phyloP scores from a whole-genome alignment of 2,329 filamentous ascomycete genomes.

The Colletotrichum noveboracense region DNA sequence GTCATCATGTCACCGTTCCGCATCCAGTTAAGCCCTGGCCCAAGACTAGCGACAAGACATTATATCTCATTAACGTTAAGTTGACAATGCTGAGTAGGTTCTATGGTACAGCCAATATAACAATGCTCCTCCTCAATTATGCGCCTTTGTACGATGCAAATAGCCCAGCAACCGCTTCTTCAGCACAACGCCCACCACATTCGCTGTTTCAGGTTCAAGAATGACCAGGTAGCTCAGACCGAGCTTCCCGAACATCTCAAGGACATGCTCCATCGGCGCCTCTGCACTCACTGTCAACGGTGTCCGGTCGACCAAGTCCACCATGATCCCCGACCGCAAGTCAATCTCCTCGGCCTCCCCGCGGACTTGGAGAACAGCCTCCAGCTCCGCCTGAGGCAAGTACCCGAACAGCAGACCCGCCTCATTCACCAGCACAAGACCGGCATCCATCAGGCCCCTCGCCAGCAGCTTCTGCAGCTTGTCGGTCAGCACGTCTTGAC shows the following conservation, averaged over 20 bases:
- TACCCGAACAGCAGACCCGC: slow-evolving; percentile 57
- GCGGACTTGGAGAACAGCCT: slow-evolving; percentile 49
- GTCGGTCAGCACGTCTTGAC: slow-evolving; percentile 35
- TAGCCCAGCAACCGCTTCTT: slow-evolving; percentile 54
- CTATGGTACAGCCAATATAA: background rate
- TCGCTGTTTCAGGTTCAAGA: slow-evolving; percentile 54
- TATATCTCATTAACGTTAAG: background rate
- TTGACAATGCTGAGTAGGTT: background rate
- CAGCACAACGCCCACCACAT: slow-evolving; percentile 57
- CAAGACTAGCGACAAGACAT: background rate
- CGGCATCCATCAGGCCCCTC: slow-evolving; percentile 61
- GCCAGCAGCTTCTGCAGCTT: slow-evolving; percentile 52
- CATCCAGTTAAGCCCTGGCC: background rate
- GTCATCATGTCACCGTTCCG: too few relatives aligned
- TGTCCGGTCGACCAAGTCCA: slow-evolving; percentile 57
- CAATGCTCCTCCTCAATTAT: background rate
- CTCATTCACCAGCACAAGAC: slow-evolving; percentile 58
- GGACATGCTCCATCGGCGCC: slow-evolving; percentile 62
- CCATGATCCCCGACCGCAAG: slow-evolving; percentile 37
- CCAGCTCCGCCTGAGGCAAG: slow-evolving; percentile 57
- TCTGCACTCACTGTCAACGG: slow-evolving; percentile 54
- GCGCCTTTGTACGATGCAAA: background rate
- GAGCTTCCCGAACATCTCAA: slow-evolving; percentile 65
- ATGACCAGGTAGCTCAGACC: slow-evolving; percentile 59
- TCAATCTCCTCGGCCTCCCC: slow-evolving; percentile 31